These are phyloP conservation scores for Seminavis robusta DNA, from an alignment of 108 stramenopile genomes.

Conservation along the genomic window DNA sequence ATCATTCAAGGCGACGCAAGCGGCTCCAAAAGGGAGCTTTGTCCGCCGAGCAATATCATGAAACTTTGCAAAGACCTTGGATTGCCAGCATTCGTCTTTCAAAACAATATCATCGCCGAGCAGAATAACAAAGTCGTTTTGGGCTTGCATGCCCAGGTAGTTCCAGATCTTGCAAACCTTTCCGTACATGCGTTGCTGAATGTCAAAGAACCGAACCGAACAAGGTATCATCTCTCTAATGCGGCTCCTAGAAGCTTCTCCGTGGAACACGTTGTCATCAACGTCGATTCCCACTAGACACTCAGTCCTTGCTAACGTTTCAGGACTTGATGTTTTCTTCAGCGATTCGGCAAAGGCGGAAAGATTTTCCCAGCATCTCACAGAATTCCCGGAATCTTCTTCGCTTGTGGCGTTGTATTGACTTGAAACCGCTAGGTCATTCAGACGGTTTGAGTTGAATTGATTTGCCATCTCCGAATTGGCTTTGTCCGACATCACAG, in stretches of 20 bases:
- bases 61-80: constrained; percentile 5
- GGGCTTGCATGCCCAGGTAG: constrained; percentile 9
- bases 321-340: constrained; percentile 5
- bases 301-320: constrained; percentile 7
- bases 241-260: constrained; percentile 9
- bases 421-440: constrained; percentile 8
- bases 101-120: constrained; percentile 26
- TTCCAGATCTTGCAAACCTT: constrained; percentile 40
- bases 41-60: constrained; percentile 12
- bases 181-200: constrained; percentile 25
- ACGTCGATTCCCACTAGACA: constrained; percentile 35
- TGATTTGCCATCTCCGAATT: too few species aligned
- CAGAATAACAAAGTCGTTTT: constrained; percentile 23
- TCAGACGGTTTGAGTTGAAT: constrained; percentile 23
- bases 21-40: constrained; percentile 14
- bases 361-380: constrained; percentile 19
- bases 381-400: background rate
- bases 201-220: constrained; percentile 26
- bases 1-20: constrained; percentile 27
- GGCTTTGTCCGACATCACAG: too few species aligned
- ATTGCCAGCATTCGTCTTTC: background rate
- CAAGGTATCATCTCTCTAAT: constrained; percentile 11
- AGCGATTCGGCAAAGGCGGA: constrained; percentile 16
- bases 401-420: background rate
- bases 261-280: constrained; percentile 19